Evolutionary conservation across 176 grass and related monocot genomes (phyloP).

Genomic region (Chrysopogon serrulatus): DNA sequence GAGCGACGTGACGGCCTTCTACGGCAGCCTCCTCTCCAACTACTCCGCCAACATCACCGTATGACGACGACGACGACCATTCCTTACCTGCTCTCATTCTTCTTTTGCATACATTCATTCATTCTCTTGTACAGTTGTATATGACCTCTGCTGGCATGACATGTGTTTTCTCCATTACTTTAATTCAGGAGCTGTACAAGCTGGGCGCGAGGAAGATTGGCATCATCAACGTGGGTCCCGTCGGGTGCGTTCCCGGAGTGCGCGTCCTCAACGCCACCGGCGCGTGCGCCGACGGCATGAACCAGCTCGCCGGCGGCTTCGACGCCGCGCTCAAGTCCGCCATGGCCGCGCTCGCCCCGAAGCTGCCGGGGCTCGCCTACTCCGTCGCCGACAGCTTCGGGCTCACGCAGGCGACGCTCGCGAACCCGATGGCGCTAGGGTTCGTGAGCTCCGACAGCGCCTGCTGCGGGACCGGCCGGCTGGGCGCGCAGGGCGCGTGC

Average conservation of each 20-base stretch:
- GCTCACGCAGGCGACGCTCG: background rate
- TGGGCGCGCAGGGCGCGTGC: conserved; percentile 8
- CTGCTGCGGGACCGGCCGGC: conserved; percentile 29
- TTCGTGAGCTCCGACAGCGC: conserved; percentile 17
- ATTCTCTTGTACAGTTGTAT: background rate
- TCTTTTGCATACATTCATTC: too few relatives aligned
- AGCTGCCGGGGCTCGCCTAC: conserved; percentile 27
- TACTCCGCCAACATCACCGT: conserved; percentile 15
- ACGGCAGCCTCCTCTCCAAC: conserved; percentile 14
- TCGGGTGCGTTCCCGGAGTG: conserved; percentile 22
- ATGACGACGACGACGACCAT: background rate
- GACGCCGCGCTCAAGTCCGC: background rate
- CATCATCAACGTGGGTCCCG: conserved; percentile 17
- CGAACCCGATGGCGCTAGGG: background rate
- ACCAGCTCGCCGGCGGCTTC: conserved; percentile 26
- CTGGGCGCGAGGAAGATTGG: conserved; percentile 41
- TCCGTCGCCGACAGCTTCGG: conserved; percentile 17
- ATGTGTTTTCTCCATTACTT: too few relatives aligned
- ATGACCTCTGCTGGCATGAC: background rate
- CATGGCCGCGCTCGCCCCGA: background rate
- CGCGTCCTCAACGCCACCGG: conserved; percentile 2
- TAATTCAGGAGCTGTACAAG: conserved; percentile 17
- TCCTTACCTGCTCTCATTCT: too few relatives aligned
- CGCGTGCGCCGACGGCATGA: conserved; percentile 9
- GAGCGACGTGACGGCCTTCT: background rate